These are phyloP conservation scores for Saccharomyces hybrid DNA, from an alignment of 1,139 yeast genomes.

Conservation along the genomic window DNA sequence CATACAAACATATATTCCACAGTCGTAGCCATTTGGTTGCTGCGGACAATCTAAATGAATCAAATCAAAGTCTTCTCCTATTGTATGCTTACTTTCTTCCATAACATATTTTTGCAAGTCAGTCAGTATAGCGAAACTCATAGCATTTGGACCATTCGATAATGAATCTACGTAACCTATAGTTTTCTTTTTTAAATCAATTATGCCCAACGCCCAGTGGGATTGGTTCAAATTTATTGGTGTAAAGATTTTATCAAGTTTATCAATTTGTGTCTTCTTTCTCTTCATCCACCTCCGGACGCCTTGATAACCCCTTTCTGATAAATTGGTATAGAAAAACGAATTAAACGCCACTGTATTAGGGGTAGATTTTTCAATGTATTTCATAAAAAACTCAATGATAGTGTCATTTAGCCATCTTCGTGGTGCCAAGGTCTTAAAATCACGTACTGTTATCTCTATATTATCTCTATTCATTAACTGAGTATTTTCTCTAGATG, in stretches of 20 bases:
- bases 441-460: constrained; percentile 59
- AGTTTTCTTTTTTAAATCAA: constrained; percentile 52
- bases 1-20: constrained; percentile 90
- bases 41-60: constrained; percentile 56
- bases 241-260: constrained; percentile 58
- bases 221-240: constrained; percentile 79
- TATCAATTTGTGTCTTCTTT: constrained; percentile 60
- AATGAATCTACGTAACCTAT: constrained; percentile 78
- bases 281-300: constrained; percentile 90
- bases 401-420: constrained; percentile 88
- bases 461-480: constrained; percentile 42
- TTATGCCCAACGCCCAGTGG: constrained; percentile 89
- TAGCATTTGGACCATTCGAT: constrained; percentile 38
- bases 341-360: constrained; percentile 72
- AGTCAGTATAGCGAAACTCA: constrained; percentile 49
- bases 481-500: constrained; percentile 29
- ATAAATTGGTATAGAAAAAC: constrained; percentile 71
- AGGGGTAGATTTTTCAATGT: constrained; percentile 37
- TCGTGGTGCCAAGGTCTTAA: constrained; percentile 61
- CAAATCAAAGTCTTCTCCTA: constrained; percentile 35
- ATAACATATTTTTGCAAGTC: constrained; percentile 53
- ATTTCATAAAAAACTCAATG: constrained; percentile 71
- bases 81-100: constrained; percentile 43
- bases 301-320: constrained; percentile 66
- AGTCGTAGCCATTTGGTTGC: constrained; percentile 85